phyloP scores from a whole-genome alignment of 306 rosid species.

The Prunus kanzakura region DNA sequence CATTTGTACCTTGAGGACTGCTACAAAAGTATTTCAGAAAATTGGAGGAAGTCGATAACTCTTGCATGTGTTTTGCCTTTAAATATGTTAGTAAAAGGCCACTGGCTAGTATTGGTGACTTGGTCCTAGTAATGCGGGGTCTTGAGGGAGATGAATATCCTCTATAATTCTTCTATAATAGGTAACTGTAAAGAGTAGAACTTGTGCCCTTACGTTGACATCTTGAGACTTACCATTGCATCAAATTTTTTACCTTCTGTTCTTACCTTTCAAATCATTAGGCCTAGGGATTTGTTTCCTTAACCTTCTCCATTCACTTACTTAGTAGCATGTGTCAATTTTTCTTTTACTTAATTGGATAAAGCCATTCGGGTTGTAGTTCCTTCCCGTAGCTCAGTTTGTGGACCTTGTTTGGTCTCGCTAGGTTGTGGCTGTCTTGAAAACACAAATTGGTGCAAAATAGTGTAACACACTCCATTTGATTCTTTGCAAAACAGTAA shows the following conservation, averaged over 20 bases:
- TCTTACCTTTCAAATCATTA: background rate
- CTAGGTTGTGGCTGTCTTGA: background rate
- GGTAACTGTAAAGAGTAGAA: background rate
- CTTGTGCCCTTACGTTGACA: background rate
- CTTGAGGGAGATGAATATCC: background rate
- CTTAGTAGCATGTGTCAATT: too few relatives aligned
- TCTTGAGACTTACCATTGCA: too few relatives aligned
- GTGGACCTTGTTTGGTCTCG: background rate
- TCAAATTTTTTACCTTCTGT: background rate
- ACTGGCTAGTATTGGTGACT: background rate
- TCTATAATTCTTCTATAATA: too few relatives aligned
- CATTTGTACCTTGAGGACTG: background rate
- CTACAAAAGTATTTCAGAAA: background rate
- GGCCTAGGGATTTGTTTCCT: too few relatives aligned
- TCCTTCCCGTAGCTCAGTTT: background rate
- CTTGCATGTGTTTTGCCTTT: background rate
- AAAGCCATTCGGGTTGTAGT: background rate
- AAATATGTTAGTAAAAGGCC: background rate
- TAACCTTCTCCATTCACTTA: background rate
- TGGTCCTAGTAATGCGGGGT: background rate
- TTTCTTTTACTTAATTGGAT: background rate
- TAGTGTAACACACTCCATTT: background rate
- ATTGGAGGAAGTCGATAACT: background rate
- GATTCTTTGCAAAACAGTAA: background rate
- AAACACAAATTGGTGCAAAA: background rate